Base-by-base conservation (phyloP, 2,329 filamentous ascomycete species). In the Calonectria multiphialidica region DNA sequence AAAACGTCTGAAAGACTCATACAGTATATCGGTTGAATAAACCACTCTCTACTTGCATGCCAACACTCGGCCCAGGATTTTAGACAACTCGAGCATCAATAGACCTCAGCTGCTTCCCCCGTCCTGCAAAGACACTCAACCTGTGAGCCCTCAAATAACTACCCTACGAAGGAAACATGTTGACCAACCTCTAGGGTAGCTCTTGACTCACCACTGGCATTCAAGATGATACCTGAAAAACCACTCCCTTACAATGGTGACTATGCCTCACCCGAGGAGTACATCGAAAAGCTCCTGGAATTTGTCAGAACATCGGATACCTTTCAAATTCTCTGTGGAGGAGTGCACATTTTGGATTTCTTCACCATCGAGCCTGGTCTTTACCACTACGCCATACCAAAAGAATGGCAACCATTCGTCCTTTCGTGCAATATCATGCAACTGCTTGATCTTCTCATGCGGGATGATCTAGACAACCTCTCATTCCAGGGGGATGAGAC, bases 341-440 rank as follows among this genome's bases (percentile, higher is more conserved):
- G 96, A n/a, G 94, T 98, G 1, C 97, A 99, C 81, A 96, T 99
- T 74, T 89, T 98, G 69, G 97, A 99, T 82, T 98, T 99, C 84
- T 95, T 98, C 85, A 98, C 95, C 2, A 91, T 91, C 49, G 91
- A 95, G 59, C 94, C 95, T 6, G 93, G 95, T 74, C 88, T 98
- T 0, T 99, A 98, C 82, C 90, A 93, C 65, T 88, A 90, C 1
- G 89, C 96, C 1, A 84, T 99, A 1, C 94, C 95, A 0, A 82
- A 89, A 72, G 92, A 95, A 83, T 99, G 97, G 97, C 91, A 94
- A 75, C 81, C 87, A 0, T 98, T 95, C 85, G 92, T 98, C 76
- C 85, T 93, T 42, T 84, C 88, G 21, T 90, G 91, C 80, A 90
- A 94, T 63, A 90, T 95, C 9, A 93, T 95, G 88, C 89, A 91